These are phyloP conservation scores for Ogataea angusta DNA, from an alignment of 805 yeast genomes.

Conservation along the genomic window DNA sequence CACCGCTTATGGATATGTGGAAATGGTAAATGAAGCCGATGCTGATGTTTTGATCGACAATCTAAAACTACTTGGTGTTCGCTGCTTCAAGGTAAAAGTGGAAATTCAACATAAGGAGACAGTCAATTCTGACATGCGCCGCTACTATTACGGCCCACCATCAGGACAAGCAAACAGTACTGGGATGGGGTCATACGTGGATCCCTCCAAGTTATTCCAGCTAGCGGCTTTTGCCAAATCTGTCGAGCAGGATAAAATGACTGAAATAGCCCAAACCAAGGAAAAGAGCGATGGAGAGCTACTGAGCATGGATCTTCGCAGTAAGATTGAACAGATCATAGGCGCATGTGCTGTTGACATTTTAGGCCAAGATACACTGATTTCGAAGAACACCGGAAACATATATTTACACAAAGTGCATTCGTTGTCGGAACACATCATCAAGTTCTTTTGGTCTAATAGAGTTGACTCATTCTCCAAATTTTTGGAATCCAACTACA, in stretches of 20 bases:
- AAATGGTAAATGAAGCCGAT: constrained; percentile 25
- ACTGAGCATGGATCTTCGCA: constrained; percentile 4
- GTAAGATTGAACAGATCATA: constrained; percentile 20
- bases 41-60: constrained; percentile 24
- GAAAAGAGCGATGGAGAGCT: constrained; percentile 1
- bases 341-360: constrained; percentile 22
- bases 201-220: constrained; percentile 28
- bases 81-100: constrained; percentile 31
- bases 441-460: constrained; percentile 30
- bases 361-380: constrained; percentile 10
- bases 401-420: constrained; percentile 22
- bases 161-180: constrained; percentile 1
- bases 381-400: constrained; percentile 6
- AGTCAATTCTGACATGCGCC: neutral
- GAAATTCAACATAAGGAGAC: constrained; percentile 23
- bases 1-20: constrained; percentile 33
- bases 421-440: constrained; percentile 30
- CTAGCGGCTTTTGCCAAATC: constrained; percentile 26
- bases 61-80: constrained; percentile 21
- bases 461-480: constrained; percentile 22
- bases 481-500: constrained; percentile 19
- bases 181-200: constrained; percentile 25
- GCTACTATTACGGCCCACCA: no score
- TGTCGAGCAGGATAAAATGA: constrained; percentile 21
- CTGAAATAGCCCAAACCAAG: constrained; percentile 3